Percentiles rank a stretch among this genome's conserved stretches.
Conservation (phyloP, 768 basidiomycete genomes). For the Rhodotorula babjevae region DNA sequence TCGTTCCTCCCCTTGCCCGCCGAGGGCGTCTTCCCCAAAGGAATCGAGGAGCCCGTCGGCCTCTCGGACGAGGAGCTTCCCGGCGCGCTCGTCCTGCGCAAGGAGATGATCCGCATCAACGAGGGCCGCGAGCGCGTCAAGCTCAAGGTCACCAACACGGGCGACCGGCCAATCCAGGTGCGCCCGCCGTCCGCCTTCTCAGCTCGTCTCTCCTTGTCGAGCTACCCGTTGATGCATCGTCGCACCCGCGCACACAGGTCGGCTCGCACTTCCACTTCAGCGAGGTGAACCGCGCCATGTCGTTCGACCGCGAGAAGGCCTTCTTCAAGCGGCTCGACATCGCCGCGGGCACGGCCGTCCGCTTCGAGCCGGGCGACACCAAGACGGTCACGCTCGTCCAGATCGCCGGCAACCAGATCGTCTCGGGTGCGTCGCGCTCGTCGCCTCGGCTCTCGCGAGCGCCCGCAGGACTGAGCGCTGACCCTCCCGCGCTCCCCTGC, state of each 20-base stretch:
- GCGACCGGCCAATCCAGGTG: slow-evolving; percentile 89
- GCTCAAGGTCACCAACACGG: slow-evolving; percentile 78
- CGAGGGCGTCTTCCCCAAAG: slow-evolving; percentile 55
- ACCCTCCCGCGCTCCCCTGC: background rate
- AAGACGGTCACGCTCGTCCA: slow-evolving; percentile 77
- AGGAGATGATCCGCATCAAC: slow-evolving; percentile 64
- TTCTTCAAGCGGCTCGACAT: slow-evolving; percentile 88
- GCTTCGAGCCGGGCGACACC: slow-evolving; percentile 88
- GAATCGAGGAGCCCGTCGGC: slow-evolving; percentile 28
- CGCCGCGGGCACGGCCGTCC: slow-evolving; percentile 85
- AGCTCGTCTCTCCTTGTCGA: background rate
- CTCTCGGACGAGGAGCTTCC: slow-evolving; percentile 50
- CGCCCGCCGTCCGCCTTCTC: background rate
- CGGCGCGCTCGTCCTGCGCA: slow-evolving; percentile 67
- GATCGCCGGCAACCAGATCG: slow-evolving; percentile 65
- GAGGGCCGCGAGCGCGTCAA: slow-evolving; percentile 63
- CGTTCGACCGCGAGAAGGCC: slow-evolving; percentile 74
- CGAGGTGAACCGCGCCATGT: slow-evolving; percentile 74
- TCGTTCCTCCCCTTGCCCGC: slow-evolving; percentile 83
- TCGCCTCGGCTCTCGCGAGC: background rate
- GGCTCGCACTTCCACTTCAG: slow-evolving; percentile 88
- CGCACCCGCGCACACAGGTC: slow-evolving; percentile 54
- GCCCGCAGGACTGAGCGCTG: background rate
- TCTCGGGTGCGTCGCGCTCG: slow-evolving; percentile 58
- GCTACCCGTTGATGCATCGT: background rate